Evolutionary conservation across 345 rosid species (phyloP), one percentile per base, ranked within the genome.

Genomic region (Camelina sativa): DNA sequence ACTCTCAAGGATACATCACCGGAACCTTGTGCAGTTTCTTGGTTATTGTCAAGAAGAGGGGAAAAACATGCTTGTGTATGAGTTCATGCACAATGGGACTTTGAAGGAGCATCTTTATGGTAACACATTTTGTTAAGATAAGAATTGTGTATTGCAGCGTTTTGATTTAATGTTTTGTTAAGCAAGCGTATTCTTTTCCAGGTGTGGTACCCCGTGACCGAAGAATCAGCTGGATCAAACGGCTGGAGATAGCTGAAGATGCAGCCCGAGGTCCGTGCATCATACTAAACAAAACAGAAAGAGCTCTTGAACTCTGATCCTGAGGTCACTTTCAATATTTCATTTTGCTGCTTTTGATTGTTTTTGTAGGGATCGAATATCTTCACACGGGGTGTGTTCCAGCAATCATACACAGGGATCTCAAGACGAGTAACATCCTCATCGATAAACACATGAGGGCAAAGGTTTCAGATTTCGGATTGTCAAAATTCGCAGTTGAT

Each of bases 371-470:
- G 72, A 92, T 96, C 35, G 99, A 92, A 64, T 96, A 96, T 79
- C 99, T 96, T 70, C 99, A 96, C 72, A 91, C 97, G 0, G 99
- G 99, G 37, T 96, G 99, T 83, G 89, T 89, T 80, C 99, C 98
- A 20, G 88, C 98, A 8, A 82, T 96, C 82, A 96, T 96, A 80
- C 99, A 96, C 46, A 72, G 99, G 74, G 99, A 96, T 85, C 79
- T 96, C 44, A 96, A 96, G 81, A 91, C 90, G 50, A 96, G 97
- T 84, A 96, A 96, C 81, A 92, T 96, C 85, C 88, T 96, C 67
- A 91, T 92, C 12, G 98, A 92, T 81, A 86, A 80, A 81, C 85
- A 85, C 56, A 87, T 82, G 92, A 88, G 83, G 73, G 98, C 99
- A 13, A 96, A 96, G 85, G 99, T 96, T 78, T 87, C 97, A 9